phyloP scores from a whole-genome alignment of 176 grass and related monocot species.

The Oryza brachyantha region DNA sequence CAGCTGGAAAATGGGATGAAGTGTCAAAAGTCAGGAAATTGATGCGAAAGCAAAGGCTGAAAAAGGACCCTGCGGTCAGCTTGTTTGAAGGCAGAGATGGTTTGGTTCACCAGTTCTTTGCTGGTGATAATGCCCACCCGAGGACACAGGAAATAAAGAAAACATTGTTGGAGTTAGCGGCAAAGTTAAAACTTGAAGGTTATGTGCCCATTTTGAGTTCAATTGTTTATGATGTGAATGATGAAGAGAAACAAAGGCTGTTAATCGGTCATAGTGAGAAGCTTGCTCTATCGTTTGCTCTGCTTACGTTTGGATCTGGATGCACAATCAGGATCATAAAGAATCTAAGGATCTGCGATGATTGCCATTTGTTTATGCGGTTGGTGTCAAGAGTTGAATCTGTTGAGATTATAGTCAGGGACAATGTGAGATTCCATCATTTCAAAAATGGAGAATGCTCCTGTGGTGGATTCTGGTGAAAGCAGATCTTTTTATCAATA shows the following conservation, averaged over 20 bases:
- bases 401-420: conserved; percentile 55
- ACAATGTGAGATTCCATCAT: conserved; percentile 72
- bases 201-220: conserved; percentile 56
- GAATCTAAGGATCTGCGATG: conserved; percentile 76
- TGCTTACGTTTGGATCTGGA: conserved; percentile 42
- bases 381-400: conserved; percentile 51
- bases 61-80: conserved; percentile 68
- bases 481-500: not conserved
- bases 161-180: conserved; percentile 33
- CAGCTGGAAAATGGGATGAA: conserved; percentile 67
- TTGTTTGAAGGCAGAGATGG: conserved; percentile 66
- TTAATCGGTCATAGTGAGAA: conserved; percentile 73
- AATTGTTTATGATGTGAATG: conserved; percentile 72
- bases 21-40: conserved; percentile 60
- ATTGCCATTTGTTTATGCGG: conserved; percentile 61
- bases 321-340: conserved; percentile 63
- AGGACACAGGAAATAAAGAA: conserved; percentile 53
- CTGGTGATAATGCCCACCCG: conserved; percentile 53
- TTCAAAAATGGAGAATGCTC: conserved; percentile 70
- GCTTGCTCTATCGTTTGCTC: conserved; percentile 57
- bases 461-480: conserved; percentile 70
- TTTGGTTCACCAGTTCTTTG: conserved; percentile 67
- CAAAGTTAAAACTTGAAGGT: conserved; percentile 44
- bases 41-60: conserved; percentile 50
- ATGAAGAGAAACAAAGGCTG: conserved; percentile 57